Evolutionary conservation across 306 rosid genomes (phyloP).

Genomic region (Hippophae rhamnoides): DNA sequence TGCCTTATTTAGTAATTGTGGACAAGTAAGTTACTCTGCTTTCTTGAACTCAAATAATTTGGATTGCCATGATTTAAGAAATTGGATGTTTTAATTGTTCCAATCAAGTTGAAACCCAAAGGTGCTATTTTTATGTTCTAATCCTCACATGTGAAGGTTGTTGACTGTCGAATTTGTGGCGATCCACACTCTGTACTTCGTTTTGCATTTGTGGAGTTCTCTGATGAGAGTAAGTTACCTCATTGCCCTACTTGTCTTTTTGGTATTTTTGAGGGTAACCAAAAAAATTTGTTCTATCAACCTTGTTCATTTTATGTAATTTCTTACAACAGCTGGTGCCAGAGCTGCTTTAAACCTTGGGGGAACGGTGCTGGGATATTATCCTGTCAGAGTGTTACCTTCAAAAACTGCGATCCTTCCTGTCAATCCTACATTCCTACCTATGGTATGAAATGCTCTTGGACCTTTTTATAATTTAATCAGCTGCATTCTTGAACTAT

Average conservation of each 20-base stretch:
- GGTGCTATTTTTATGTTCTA: background rate
- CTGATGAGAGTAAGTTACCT: constrained; percentile 77
- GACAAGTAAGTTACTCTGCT: constrained; percentile 49
- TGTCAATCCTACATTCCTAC: constrained; percentile 93
- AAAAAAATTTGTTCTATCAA: background rate
- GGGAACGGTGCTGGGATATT: constrained; percentile 87
- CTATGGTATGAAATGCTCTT: constrained; percentile 48
- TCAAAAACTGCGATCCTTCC: constrained; percentile 98
- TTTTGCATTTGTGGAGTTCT: constrained; percentile 96
- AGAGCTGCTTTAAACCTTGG: constrained; percentile 80
- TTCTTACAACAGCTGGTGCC: constrained; percentile 66
- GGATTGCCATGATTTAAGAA: background rate
- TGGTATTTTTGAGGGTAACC: background rate
- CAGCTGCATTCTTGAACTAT: background rate
- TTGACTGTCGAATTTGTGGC: constrained; percentile 93
- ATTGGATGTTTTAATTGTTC: background rate
- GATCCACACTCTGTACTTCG: constrained; percentile 97
- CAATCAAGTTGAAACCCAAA: background rate
- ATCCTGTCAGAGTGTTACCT: constrained; percentile 92
- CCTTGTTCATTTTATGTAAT: constrained; percentile 6
- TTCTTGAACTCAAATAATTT: constrained; percentile 1
- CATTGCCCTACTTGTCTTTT: background rate
- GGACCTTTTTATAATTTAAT: too few species aligned
- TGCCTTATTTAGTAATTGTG: constrained; percentile 65
- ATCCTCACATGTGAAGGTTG: constrained; percentile 49